phyloP scores from a whole-genome alignment of 1,284 basidiomycete genomes.

The Ustilago bromivora region DNA sequence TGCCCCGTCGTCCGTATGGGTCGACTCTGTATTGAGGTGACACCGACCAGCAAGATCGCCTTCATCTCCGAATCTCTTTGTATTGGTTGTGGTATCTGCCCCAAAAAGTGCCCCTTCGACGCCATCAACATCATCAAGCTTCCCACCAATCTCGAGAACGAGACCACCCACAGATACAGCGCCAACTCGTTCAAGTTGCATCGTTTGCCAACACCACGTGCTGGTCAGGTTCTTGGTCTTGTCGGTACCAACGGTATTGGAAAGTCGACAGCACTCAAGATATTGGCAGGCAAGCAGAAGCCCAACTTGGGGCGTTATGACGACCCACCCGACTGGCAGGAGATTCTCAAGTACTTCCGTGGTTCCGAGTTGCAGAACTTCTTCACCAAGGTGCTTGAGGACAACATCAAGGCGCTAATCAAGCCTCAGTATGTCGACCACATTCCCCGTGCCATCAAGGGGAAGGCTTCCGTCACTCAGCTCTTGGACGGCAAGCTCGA shows the following conservation, averaged over 20 bases:
- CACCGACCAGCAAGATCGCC: slow-evolving; percentile 66
- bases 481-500: slow-evolving; percentile 67
- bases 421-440: slow-evolving; percentile 70
- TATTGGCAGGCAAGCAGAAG: slow-evolving; percentile 69
- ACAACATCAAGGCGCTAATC: slow-evolving; percentile 70
- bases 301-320: slow-evolving; percentile 69
- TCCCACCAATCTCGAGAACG: slow-evolving; percentile 68
- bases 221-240: slow-evolving; percentile 68
- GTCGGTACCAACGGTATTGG: slow-evolving; percentile 70
- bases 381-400: slow-evolving; percentile 69
- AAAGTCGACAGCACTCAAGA: slow-evolving; percentile 69
- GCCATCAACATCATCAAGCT: slow-evolving; percentile 70
- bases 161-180: slow-evolving; percentile 69
- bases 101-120: slow-evolving; percentile 69
- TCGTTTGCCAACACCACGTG: slow-evolving; percentile 66
- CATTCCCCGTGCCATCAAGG: slow-evolving; percentile 68
- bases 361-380: slow-evolving; percentile 69
- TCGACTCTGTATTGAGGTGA: slow-evolving; percentile 66
- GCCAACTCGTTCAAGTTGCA: slow-evolving; percentile 70
- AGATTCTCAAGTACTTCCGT: slow-evolving; percentile 69
- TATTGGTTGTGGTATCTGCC: slow-evolving; percentile 70
- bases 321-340: slow-evolving; percentile 69
- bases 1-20: slow-evolving; percentile 69
- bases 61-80: slow-evolving; percentile 68
- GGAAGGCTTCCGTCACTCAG: slow-evolving; percentile 61